Evolutionary conservation across 129 eudicot species (phyloP).

Genomic region (Scalesia atractyloides): DNA sequence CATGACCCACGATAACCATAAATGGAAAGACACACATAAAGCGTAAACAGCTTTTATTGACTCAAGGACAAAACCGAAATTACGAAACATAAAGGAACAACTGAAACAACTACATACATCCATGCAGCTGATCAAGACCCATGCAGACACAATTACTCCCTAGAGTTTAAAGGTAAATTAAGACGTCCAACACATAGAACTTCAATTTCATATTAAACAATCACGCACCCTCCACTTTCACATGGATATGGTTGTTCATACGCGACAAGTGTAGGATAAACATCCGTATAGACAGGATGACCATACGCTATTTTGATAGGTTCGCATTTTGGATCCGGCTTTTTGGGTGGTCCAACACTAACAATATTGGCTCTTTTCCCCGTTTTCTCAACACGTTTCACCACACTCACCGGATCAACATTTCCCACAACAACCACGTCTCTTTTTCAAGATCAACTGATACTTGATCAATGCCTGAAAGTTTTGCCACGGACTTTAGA

Average conservation of each 20-base stretch:
- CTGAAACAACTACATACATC: too few species aligned
- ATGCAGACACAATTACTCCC: too few species aligned
- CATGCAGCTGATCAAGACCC: too few species aligned
- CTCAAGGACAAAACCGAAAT: too few species aligned
- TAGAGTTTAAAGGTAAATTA: too few species aligned
- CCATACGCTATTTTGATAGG: too few species aligned
- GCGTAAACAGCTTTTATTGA: too few species aligned
- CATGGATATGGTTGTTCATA: not conserved
- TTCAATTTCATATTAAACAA: not conserved
- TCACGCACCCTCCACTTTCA: not conserved
- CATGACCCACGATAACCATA: too few species aligned
- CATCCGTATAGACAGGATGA: not conserved
- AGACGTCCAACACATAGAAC: too few species aligned
- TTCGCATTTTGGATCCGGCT: not conserved
- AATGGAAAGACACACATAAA: too few species aligned
- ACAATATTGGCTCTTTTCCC: conserved; percentile 6
- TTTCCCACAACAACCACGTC: conserved; percentile 11
- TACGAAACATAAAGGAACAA: too few species aligned
- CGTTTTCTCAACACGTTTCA: not conserved
- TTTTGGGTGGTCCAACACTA: conserved; percentile 28
- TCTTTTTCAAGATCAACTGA: conserved; percentile 19
- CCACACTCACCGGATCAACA: conserved; percentile 27
- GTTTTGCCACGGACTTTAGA: conserved; percentile 23
- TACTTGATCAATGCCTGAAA: conserved; percentile 22
- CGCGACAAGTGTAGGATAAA: not conserved